phyloP scores from a whole-genome alignment of 345 rosid genomes.

The Eucalyptus tenuipes region DNA sequence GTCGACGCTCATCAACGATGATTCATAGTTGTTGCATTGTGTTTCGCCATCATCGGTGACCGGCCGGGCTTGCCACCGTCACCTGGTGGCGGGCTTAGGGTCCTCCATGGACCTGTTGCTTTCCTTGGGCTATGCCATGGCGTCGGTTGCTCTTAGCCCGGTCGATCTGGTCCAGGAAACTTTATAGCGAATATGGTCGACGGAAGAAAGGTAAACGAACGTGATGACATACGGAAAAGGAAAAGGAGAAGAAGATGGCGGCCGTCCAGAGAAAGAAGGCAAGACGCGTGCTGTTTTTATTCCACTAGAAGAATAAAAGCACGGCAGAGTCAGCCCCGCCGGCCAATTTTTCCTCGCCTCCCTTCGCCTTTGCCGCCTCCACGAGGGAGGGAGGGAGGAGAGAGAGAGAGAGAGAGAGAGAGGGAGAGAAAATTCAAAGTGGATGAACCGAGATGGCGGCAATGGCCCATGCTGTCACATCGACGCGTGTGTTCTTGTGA shows the following conservation, averaged over 20 bases:
- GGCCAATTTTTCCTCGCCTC: neutral
- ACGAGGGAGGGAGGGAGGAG: neutral
- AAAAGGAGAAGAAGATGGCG: neutral
- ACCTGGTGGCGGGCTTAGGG: neutral
- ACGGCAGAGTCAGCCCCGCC: neutral
- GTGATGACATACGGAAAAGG: neutral
- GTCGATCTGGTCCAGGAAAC: neutral
- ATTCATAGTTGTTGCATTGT: neutral
- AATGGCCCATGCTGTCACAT: neutral
- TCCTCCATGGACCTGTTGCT: neutral
- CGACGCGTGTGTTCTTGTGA: neutral
- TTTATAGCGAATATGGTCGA: neutral
- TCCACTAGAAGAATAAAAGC: neutral
- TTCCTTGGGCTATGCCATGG: neutral
- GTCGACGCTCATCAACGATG: accelerated
- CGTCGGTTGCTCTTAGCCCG: neutral
- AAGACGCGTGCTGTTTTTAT: neutral
- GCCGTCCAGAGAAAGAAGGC: neutral
- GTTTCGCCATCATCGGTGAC: neutral
- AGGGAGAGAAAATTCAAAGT: neutral
- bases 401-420: neutral
- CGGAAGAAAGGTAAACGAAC: neutral
- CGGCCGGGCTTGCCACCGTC: neutral
- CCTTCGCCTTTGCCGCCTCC: neutral
- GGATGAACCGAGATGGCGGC: neutral